Percentiles rank a stretch among this genome's conserved stretches.
Conservation (phyloP, 2,329 filamentous ascomycete genomes). For the Aureobasidium sp. region DNA sequence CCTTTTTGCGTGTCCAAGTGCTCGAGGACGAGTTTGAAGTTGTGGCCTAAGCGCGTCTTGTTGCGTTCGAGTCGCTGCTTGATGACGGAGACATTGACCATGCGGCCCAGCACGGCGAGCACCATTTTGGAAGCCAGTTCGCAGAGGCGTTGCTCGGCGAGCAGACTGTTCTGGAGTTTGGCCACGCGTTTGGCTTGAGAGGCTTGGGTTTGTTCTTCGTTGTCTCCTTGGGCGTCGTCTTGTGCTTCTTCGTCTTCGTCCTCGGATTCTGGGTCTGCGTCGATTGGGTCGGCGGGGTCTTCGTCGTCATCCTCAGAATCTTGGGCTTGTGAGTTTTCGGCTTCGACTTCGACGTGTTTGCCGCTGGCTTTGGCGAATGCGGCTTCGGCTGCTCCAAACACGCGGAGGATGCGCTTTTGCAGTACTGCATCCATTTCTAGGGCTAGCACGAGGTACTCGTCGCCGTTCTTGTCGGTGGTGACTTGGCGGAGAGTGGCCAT, state of each 20-base stretch:
- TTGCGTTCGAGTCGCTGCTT: conserved; percentile 70
- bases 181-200: conserved; percentile 53
- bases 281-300: conserved; percentile 58
- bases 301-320: conserved; percentile 53
- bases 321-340: conserved; percentile 23
- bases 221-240: conserved; percentile 23
- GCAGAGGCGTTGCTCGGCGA: conserved; percentile 80
- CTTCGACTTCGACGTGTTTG: conserved; percentile 35
- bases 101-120: conserved; percentile 66
- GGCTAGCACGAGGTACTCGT: conserved; percentile 56
- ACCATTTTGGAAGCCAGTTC: conserved; percentile 80
- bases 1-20: conserved; percentile 60
- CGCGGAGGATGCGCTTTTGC: conserved; percentile 61
- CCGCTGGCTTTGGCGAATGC: conserved; percentile 62
- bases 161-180: conserved; percentile 52
- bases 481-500: conserved; percentile 58
- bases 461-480: conserved; percentile 30
- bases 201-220: conserved; percentile 34
- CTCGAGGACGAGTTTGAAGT: conserved; percentile 76
- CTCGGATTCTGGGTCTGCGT: conserved; percentile 52
- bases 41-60: conserved; percentile 69
- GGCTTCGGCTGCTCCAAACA: conserved; percentile 72
- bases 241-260: conserved; percentile 40
- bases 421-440: conserved; percentile 60
- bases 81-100: conserved; percentile 63